Evolutionary conservation across 73 alveolate species (phyloP).

Genomic region (Tetrahymena borealis): DNA sequence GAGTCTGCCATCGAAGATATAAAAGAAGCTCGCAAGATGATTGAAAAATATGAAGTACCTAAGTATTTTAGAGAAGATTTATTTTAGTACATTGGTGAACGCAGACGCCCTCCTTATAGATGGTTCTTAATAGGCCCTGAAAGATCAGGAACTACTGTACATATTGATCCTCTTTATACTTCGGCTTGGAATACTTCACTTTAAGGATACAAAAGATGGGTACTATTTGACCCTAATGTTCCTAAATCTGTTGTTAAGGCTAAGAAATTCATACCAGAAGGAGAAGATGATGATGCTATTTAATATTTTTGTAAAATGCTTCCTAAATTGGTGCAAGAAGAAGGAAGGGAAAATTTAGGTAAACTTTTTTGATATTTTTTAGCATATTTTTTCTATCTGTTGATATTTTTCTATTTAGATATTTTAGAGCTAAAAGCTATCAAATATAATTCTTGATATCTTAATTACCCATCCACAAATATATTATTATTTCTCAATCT

Average conservation of each 20-base stretch:
- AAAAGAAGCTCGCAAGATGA: slow-evolving; percentile 45
- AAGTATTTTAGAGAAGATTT: slow-evolving; percentile 59
- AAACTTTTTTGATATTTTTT: not conserved
- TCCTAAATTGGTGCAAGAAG: slow-evolving; percentile 49
- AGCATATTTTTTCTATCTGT: no score
- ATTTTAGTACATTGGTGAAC: slow-evolving; percentile 45
- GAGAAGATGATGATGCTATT: slow-evolving; percentile 74
- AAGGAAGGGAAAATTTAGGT: slow-evolving; percentile 25
- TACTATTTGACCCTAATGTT: slow-evolving; percentile 59
- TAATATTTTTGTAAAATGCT: slow-evolving; percentile 56
- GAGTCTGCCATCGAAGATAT: slow-evolving; percentile 65
- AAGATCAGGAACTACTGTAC: slow-evolving; percentile 80
- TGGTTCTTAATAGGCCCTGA: slow-evolving; percentile 85
- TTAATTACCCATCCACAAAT: no score
- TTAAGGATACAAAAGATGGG: slow-evolving; percentile 73
- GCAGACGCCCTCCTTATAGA: slow-evolving; percentile 78
- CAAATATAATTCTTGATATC: no score
- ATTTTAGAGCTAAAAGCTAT: no score
- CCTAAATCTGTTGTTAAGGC: slow-evolving; percentile 38
- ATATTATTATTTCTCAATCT: no score
- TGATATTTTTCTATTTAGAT: no score
- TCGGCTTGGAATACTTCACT: slow-evolving; percentile 80
- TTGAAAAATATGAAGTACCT: slow-evolving; percentile 58
- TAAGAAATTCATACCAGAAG: slow-evolving; percentile 43
- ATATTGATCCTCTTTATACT: slow-evolving; percentile 67